phyloP scores from a whole-genome alignment of 2,329 filamentous ascomycete species.

The Chaetomium olivaceum region DNA sequence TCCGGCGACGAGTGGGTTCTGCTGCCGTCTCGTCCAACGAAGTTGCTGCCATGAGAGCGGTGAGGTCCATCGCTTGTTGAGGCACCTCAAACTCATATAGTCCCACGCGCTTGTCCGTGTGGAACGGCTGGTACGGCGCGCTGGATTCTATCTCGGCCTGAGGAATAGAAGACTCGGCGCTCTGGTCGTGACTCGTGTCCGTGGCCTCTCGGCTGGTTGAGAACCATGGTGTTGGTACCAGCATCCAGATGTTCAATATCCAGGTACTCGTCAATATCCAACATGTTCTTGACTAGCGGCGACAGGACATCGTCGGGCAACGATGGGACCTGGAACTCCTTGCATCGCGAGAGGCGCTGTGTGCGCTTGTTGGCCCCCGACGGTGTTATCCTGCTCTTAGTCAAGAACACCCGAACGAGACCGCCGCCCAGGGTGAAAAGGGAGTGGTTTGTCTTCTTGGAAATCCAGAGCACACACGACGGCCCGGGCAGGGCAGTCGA shows the following conservation, averaged over 20 bases:
- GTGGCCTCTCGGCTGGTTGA: slow-evolving; percentile 46
- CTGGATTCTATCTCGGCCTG: slow-evolving; percentile 93
- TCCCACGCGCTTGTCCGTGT: slow-evolving; percentile 83
- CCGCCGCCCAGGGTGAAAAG: slow-evolving; percentile 68
- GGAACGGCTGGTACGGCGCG: slow-evolving; percentile 92
- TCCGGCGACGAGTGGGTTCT: slow-evolving; percentile 31
- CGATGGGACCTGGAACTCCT: slow-evolving; percentile 66
- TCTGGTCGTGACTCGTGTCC: slow-evolving; percentile 43
- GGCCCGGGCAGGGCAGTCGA: slow-evolving; percentile 55
- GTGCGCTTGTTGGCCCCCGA: slow-evolving; percentile 54
- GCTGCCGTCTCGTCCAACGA: slow-evolving; percentile 43
- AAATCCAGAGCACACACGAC: slow-evolving; percentile 66
- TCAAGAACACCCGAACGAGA: slow-evolving; percentile 64
- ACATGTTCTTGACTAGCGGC: slow-evolving; percentile 55
- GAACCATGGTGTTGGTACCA: slow-evolving; percentile 56
- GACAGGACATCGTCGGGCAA: slow-evolving; percentile 62
- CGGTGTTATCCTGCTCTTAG: slow-evolving; percentile 56
- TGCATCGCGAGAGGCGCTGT: slow-evolving; percentile 58
- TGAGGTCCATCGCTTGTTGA: slow-evolving; percentile 34
- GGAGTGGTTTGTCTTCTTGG: slow-evolving; percentile 60
- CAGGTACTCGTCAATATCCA: slow-evolving; percentile 59
- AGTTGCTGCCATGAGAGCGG: slow-evolving; percentile 45
- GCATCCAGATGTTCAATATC: slow-evolving; percentile 56
- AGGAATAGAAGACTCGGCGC: slow-evolving; percentile 64
- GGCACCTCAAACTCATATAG: slow-evolving; percentile 63